Percentiles rank a stretch among this genome's conserved stretches.
Conservation (phyloP, 2,329 filamentous ascomycete genomes). For the Claviceps spartinae region DNA sequence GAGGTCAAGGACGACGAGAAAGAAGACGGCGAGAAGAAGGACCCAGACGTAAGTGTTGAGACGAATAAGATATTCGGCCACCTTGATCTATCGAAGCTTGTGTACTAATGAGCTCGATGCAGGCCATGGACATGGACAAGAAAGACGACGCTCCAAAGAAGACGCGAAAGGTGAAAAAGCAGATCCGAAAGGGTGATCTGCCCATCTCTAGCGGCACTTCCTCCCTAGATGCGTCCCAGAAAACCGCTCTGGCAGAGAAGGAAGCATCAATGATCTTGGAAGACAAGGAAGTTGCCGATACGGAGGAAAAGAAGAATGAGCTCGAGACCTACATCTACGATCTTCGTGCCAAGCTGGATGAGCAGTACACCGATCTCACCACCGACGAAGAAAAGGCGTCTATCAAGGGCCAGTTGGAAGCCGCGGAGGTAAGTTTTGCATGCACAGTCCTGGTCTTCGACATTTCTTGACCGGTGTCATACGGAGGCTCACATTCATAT, state of each 20-base stretch:
- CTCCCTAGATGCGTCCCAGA: constrained; percentile 57
- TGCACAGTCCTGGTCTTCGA: neutral
- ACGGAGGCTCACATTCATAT: constrained; percentile 5
- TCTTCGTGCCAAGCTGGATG: constrained; percentile 86
- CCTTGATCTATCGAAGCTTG: neutral
- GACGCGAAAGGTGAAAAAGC: constrained; percentile 98
- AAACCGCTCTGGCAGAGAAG: constrained; percentile 59
- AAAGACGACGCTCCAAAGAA: constrained; percentile 60
- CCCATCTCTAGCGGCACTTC: constrained; percentile 74
- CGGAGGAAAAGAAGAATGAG: constrained; percentile 99
- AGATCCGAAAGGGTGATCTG: constrained; percentile 92
- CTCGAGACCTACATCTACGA: constrained; percentile 97
- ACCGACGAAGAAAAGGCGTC: constrained; percentile 86
- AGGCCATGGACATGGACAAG: constrained; percentile 80
- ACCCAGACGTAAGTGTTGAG: constrained; percentile 55
- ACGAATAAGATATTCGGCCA: neutral
- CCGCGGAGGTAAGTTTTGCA: constrained; percentile 60
- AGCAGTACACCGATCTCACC: constrained; percentile 77
- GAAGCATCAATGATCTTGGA: constrained; percentile 91
- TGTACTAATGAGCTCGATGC: neutral
- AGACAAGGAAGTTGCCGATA: constrained; percentile 96
- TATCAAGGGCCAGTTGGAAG: constrained; percentile 69
- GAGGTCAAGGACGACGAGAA: constrained; percentile 67
- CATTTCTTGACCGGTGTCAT: too few species aligned
- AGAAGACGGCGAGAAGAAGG: constrained; percentile 54